phyloP scores from a whole-genome alignment of 2,329 filamentous ascomycete species.

The Sporothrix humicola region DNA sequence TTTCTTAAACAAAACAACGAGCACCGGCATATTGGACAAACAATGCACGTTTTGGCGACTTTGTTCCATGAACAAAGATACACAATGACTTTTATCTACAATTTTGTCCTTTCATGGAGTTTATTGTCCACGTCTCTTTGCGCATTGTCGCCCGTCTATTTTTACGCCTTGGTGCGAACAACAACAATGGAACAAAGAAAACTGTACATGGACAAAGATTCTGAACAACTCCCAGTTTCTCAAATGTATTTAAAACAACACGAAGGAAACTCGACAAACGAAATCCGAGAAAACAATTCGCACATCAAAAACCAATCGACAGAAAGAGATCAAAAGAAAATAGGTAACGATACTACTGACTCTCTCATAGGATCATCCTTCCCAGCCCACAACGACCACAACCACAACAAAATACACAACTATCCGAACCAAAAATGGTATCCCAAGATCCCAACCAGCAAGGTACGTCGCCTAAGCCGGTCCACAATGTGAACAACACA shows the following conservation, averaged over 20 bases:
- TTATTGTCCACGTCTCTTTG: constrained; percentile 2
- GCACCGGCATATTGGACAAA: neutral
- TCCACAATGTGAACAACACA: neutral
- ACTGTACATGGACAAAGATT: constrained; percentile 4
- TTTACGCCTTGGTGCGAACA: neutral
- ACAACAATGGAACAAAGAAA: neutral
- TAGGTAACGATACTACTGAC: constrained; percentile 1
- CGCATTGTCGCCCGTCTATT: neutral
- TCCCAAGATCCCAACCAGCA: neutral
- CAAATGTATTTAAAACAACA: neutral
- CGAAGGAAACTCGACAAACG: neutral
- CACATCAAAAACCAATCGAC: neutral
- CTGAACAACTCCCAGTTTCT: neutral
- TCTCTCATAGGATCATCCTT: neutral
- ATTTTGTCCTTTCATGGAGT: neutral
- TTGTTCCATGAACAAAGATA: constrained; percentile 49
- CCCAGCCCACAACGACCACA: neutral
- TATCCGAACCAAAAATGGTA: neutral
- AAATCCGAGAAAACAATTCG: neutral
- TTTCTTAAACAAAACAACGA: neutral
- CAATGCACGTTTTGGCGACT: neutral
- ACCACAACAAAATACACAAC: neutral
- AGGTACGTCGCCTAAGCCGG: neutral
- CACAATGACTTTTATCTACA: constrained; percentile 50
- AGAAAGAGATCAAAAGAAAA: neutral